Base-by-base conservation (phyloP, 495 filamentous ascomycete species). In the Talaromyces wortmannii region DNA sequence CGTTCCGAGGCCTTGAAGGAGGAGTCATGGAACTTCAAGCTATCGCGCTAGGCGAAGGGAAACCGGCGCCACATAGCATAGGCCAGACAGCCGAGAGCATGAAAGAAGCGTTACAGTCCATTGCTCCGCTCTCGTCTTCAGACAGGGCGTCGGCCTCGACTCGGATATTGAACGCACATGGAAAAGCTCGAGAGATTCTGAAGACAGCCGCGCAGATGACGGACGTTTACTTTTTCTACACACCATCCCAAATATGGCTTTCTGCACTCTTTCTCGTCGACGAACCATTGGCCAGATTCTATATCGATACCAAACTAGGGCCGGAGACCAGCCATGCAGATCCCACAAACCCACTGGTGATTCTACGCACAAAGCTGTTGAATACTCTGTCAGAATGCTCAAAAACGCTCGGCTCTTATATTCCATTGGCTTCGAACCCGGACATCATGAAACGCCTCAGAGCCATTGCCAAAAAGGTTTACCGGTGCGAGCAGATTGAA, bases 171-270 rank as follows among this genome's bases (percentile, higher is more conserved):
- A 68, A 72, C 7, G 90, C 90, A 2, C 90, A 96, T 63, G 72
- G 68, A 32, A 80, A 74, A 54, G 88, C 91, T 5, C 82, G 85
- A 45, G 80, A 85, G 4, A 75, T 88, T 42, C 78, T 97, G 33
- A 91, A 90, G 57, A 84, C 81, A 45, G 85, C 88, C 48, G 89
- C 91, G 2, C 73, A 94, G 44, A 79, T 96, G 59, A 92, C 92
- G 29, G 94, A 98, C 63, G 91, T 80, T 17, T 97, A 97, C 72
- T 96, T 97, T 75, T 85, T 96, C 63, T 97, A 89, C 71, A 95
- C 95, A 3, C 95, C 94, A 0, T 86, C 88, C 12, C 94, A 98
- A 67, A 94, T 97, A 65, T 91, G 90, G 85, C 77, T 96, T 16
- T 83, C 90, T 0, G 83, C 91, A 0, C 72, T 97, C 30, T 73